Conservation (phyloP, 176 grass and related monocot genomes). For the Ensete glaucum region DNA sequence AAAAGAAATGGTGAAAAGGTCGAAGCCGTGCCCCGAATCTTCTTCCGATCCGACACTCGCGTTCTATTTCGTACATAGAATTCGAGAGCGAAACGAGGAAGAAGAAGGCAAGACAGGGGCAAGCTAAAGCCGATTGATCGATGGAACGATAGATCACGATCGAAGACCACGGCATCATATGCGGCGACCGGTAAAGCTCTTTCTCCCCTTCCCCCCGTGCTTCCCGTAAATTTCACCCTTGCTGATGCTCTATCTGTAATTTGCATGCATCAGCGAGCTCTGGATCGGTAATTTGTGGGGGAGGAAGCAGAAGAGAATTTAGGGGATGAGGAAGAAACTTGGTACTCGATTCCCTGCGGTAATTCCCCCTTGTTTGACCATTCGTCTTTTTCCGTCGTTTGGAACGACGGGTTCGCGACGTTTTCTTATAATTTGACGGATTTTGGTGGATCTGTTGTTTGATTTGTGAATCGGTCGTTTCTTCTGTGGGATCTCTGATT, state of each 20-base stretch:
- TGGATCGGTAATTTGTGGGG: background rate
- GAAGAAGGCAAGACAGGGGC: background rate
- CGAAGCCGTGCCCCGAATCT: background rate
- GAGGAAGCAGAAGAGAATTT: conserved; percentile 17
- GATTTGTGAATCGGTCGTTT: background rate
- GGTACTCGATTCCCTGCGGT: conserved; percentile 98
- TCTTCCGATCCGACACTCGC: conserved; percentile 3
- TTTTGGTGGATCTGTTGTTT: conserved; percentile 23
- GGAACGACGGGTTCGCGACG: background rate
- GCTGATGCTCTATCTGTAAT: background rate
- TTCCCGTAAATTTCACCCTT: background rate
- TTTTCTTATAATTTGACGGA: conserved; percentile 8
- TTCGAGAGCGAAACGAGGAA: background rate
- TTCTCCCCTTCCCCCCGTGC: background rate
- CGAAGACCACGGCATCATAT: background rate
- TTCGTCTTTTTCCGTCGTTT: background rate
- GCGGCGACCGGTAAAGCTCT: background rate
- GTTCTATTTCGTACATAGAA: background rate
- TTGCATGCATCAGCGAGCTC: background rate
- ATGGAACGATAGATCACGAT: background rate
- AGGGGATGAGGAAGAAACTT: conserved; percentile 97
- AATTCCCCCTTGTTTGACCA: conserved; percentile 3
- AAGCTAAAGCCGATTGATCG: background rate
- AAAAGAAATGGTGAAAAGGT: background rate
- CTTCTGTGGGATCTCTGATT: background rate